Evolutionary conservation across 2,329 filamentous ascomycete species (phyloP), one percentile per base, ranked within the genome.

Genomic region (Exophiala sideris): DNA sequence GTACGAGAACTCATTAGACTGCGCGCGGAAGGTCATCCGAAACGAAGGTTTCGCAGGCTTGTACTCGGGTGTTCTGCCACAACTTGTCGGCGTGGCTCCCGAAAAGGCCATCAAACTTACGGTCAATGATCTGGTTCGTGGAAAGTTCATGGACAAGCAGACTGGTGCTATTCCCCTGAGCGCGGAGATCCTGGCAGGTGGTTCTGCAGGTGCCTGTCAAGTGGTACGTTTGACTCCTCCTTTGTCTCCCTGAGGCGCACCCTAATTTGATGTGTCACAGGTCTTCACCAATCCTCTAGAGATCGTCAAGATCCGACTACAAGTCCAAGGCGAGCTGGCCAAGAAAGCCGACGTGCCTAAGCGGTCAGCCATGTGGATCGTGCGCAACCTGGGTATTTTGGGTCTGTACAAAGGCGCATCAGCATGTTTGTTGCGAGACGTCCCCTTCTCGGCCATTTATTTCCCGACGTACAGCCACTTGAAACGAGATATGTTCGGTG

Each of bases 21-120:
- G 94, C 71, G 91, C 91, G 58, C 85, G 82, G 70, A 99, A 97
- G 75, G 91, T 99, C 38, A 78, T 97, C 59, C 84, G 85, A 59
- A 96, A 97, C 67, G 94, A 99, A 74, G 94, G 94, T 52, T 81
- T 95, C 71, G 80, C 79, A 36, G 94, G 94, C 18, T 75, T 99
- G 46, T 99, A 99, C 77, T 95, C 92, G 46, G 94, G 94, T 68
- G 90, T 99, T 16, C 72, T 96, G 48, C 94, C 94, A 9, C 94
- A 99, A 77, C 81, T 99, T 42, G 89, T 99, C 59, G 94, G 94
- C 71, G 94, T 99, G 42, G 94, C 94, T n/a, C 94, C 94, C 1
- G 94, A 99, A 72, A 99, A 99, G 79, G 94, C 94, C 64, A 99
- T 99, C 77, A 99, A 99, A 78, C 83, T 99, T 60, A 99, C 94